A percentile compares a stretch with the other conserved stretches of the same genome.
phyloP scores from a whole-genome alignment of 345 rosid genomes.

The Excoecaria agallocha region DNA sequence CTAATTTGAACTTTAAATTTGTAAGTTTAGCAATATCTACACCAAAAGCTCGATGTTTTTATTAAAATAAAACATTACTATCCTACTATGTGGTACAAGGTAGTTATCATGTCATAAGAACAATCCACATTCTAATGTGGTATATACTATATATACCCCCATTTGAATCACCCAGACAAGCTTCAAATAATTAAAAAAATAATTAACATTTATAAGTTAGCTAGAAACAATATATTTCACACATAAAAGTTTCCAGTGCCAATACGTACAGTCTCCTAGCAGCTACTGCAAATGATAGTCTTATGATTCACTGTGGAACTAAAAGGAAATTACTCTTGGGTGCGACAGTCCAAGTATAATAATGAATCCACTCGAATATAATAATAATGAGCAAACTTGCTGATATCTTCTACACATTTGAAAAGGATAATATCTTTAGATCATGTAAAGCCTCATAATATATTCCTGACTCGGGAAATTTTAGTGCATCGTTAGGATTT shows the following conservation, averaged over 20 bases:
- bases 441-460: background rate
- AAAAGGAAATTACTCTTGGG: too few relatives aligned
- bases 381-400: background rate
- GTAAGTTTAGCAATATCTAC: background rate
- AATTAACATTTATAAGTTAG: background rate
- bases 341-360: background rate
- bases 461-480: background rate
- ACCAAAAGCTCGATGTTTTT: background rate
- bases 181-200: background rate
- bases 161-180: background rate
- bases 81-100: background rate
- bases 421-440: background rate
- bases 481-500: background rate
- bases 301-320: too few relatives aligned
- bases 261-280: too few relatives aligned
- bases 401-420: background rate
- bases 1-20: slow-evolving; percentile 1
- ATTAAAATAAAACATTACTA: background rate
- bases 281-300: too few relatives aligned
- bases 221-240: background rate
- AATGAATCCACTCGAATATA: background rate
- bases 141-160: background rate
- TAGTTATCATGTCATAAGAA: background rate
- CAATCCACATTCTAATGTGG: background rate
- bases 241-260: too few relatives aligned